These are phyloP conservation scores for Brasilioporus rufonigricans DNA, from an alignment of 768 basidiomycete genomes.

Conservation along the genomic window DNA sequence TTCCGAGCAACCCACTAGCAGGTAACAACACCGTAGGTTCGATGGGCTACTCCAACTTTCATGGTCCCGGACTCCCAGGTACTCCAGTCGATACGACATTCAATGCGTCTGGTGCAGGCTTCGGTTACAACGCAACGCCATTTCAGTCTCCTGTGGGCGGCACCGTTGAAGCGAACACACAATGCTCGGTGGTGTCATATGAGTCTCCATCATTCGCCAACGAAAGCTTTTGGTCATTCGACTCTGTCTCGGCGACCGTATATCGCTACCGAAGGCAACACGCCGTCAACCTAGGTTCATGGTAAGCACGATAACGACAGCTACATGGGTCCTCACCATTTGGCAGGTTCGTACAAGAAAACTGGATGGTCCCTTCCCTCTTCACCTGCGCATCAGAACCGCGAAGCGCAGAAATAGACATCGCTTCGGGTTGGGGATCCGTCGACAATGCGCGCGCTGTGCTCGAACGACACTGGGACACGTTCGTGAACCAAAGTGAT, in stretches of 20 bases:
- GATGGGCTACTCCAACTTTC: background rate
- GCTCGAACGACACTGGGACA: constrained; percentile 75
- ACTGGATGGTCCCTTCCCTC: constrained; percentile 71
- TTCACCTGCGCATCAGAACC: constrained; percentile 56
- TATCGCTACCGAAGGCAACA: constrained; percentile 24
- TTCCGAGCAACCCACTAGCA: background rate
- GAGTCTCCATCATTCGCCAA: constrained; percentile 5
- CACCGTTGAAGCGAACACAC: background rate
- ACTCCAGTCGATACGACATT: background rate
- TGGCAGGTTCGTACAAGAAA: constrained; percentile 66
- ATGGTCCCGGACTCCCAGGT: background rate
- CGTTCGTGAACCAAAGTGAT: constrained; percentile 64
- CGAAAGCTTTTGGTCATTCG: constrained; percentile 16
- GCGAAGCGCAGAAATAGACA: constrained; percentile 57
- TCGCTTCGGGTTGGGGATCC: constrained; percentile 53
- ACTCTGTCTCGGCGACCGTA: constrained; percentile 9
- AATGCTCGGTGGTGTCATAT: constrained; percentile 10
- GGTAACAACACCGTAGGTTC: background rate
- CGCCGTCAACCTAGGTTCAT: constrained; percentile 22
- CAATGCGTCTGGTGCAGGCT: background rate
- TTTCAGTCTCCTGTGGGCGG: background rate
- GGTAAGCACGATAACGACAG: background rate
- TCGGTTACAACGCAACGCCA: background rate
- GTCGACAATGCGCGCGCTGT: constrained; percentile 41
- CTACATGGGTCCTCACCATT: background rate